Percentiles rank a stretch among this genome's conserved stretches.
Conservation (phyloP, 2,329 filamentous ascomycete species). For the Aspergillus latus region DNA sequence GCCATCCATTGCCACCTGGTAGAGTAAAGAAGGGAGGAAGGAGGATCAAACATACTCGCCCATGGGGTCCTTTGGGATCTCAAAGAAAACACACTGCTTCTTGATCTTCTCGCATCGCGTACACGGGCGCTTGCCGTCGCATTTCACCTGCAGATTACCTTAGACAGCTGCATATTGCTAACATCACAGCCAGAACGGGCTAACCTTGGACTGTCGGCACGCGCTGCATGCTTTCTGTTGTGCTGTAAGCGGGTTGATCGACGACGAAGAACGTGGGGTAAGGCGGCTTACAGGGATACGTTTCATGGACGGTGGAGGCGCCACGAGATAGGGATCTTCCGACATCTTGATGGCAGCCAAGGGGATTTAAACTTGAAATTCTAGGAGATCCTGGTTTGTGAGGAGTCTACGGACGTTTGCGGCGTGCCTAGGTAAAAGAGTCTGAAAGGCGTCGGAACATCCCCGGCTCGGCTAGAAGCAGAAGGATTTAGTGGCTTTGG, state of each 20-base stretch:
- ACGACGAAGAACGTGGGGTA: neutral
- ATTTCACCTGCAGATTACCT: conserved; percentile 30
- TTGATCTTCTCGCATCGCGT: conserved; percentile 36
- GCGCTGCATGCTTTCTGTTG: conserved; percentile 39
- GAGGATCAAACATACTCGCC: conserved; percentile 24
- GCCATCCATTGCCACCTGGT: neutral
- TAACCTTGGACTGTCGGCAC: conserved; percentile 40
- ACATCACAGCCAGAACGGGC: neutral
- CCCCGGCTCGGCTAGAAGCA: neutral
- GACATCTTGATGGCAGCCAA: conserved; percentile 16
- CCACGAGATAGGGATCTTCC: conserved; percentile 22
- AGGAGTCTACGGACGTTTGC: too few species aligned
- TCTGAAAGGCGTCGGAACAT: neutral
- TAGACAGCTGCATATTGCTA: too few species aligned
- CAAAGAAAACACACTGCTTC: conserved; percentile 40
- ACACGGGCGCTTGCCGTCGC: conserved; percentile 39
- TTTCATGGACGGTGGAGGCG: conserved; percentile 33
- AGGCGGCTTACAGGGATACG: conserved; percentile 34
- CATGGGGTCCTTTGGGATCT: conserved; percentile 33
- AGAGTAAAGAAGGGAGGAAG: neutral
- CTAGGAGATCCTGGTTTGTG: too few species aligned
- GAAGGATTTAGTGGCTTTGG: neutral
- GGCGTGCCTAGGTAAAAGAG: too few species aligned
- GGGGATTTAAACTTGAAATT: too few species aligned
- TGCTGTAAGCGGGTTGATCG: neutral